Evolutionary conservation across 495 filamentous ascomycete genomes (phyloP).

Genomic region (Penicillium soppii): DNA sequence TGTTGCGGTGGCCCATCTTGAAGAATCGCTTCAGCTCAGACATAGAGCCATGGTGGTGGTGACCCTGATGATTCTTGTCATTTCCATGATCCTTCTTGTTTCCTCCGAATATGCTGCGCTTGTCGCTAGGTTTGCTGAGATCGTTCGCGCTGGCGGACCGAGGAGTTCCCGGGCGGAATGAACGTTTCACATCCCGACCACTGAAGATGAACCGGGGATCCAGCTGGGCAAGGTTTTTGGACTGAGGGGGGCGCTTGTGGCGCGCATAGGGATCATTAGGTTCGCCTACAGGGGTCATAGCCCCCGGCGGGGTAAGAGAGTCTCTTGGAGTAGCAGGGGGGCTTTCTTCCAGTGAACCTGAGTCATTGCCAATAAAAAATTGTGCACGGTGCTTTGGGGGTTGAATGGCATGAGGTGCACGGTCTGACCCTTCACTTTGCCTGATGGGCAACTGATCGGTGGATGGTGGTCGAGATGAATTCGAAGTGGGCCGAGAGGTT

Average conservation of each 20-base stretch:
- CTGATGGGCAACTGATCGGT: conserved; percentile 38
- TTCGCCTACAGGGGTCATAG: conserved; percentile 78
- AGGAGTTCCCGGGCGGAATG: conserved; percentile 36
- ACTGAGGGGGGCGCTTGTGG: conserved; percentile 71
- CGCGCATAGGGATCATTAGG: conserved; percentile 87
- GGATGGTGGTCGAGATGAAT: conserved; percentile 46
- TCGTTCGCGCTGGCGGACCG: conserved; percentile 50
- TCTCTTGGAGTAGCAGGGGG: conserved; percentile 55
- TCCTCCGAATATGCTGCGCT: conserved; percentile 47
- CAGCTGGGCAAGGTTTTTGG: conserved; percentile 64
- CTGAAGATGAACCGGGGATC: conserved; percentile 87
- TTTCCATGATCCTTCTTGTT: conserved; percentile 39
- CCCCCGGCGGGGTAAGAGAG: conserved; percentile 58
- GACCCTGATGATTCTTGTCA: conserved; percentile 38
- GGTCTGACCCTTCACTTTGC: conserved; percentile 40
- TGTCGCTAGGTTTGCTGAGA: conserved; percentile 42
- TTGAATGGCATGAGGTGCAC: conserved; percentile 31
- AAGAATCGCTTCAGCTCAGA: conserved; percentile 93
- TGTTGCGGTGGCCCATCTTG: conserved; percentile 65
- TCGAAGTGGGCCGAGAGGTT: conserved; percentile 32
- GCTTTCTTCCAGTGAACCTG: conserved; percentile 47
- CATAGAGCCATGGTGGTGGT: conserved; percentile 75
- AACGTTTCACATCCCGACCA: conserved; percentile 52
- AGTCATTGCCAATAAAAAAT: conserved; percentile 73
- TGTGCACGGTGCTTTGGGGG: conserved; percentile 61